Conservation (phyloP, 2,329 filamentous ascomycete species). For the Penicillium sp. region DNA sequence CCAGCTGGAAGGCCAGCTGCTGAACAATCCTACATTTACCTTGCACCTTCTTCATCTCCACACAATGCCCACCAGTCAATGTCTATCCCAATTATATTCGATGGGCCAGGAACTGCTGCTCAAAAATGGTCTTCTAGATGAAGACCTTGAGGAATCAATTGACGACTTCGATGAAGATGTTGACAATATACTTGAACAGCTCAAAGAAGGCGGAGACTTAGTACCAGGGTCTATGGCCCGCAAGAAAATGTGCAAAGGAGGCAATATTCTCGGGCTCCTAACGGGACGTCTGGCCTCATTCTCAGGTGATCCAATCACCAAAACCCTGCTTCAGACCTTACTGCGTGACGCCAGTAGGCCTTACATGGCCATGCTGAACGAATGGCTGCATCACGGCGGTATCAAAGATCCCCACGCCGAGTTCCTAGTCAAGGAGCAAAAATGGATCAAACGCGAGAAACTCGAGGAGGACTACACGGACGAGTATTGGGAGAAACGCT, state of each 20-base stretch:
- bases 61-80: slow-evolving; percentile 83
- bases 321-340: slow-evolving; percentile 74
- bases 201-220: slow-evolving; percentile 82
- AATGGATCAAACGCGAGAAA: slow-evolving; percentile 86
- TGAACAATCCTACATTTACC: slow-evolving; percentile 86
- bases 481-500: slow-evolving; percentile 98
- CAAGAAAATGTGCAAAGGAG: slow-evolving; percentile 96
- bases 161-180: slow-evolving; percentile 74
- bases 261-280: slow-evolving; percentile 83
- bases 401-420: slow-evolving; percentile 93
- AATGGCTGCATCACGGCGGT: slow-evolving; percentile 94
- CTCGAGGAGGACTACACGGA: slow-evolving; percentile 97
- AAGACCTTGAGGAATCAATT: slow-evolving; percentile 65
- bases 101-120: slow-evolving; percentile 84
- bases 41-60: slow-evolving; percentile 91
- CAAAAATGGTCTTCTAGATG: slow-evolving; percentile 79
- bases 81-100: slow-evolving; percentile 85
- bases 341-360: slow-evolving; percentile 85
- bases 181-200: slow-evolving; percentile 86
- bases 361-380: slow-evolving; percentile 98
- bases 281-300: slow-evolving; percentile 82
- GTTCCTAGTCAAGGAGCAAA: slow-evolving; percentile 93
- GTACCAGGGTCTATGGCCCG: slow-evolving; percentile 73
- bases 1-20: slow-evolving; percentile 87
- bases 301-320: slow-evolving; percentile 88